phyloP scores from a whole-genome alignment of 2,329 filamentous ascomycete genomes.

The Trichothecium sympodiale region DNA sequence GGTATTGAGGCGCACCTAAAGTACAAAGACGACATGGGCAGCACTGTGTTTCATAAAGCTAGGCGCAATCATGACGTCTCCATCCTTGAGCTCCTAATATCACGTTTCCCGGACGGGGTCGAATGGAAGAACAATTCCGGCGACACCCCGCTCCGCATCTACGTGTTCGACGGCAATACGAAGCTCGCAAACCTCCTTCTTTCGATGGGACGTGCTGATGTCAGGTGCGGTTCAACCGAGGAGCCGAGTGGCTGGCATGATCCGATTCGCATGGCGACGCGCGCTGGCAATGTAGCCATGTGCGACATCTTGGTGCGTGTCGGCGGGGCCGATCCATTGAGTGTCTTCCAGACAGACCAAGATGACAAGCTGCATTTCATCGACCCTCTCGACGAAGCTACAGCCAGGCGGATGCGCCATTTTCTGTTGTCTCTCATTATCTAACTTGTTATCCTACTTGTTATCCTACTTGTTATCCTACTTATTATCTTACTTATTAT shows the following conservation, averaged over 20 bases:
- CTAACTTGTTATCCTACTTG: too few relatives aligned
- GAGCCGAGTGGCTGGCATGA: neutral
- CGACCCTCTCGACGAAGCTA: neutral
- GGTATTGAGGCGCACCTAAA: conserved; percentile 1
- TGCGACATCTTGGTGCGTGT: conserved; percentile 1
- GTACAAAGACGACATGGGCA: neutral
- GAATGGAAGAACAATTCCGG: neutral
- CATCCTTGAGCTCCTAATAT: conserved; percentile 1
- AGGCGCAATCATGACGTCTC: neutral
- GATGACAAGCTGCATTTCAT: conserved; percentile 1
- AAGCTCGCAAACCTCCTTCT: neutral
- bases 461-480: too few relatives aligned
- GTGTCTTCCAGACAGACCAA: conserved; percentile 1
- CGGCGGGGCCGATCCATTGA: conserved; percentile 3
- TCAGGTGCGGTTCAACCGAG: conserved; percentile 1
- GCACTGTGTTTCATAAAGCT: conserved; percentile 3
- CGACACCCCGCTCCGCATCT: neutral
- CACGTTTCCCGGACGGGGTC: conserved; percentile 2
- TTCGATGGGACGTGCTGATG: conserved; percentile 1
- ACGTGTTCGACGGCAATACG: neutral
- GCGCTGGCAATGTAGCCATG: conserved; percentile 2
- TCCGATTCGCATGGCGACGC: conserved; percentile 2
- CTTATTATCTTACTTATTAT: too few relatives aligned
- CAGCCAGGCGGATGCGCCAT: too few relatives aligned
- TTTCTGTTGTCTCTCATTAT: too few relatives aligned